phyloP scores from a whole-genome alignment of 257 asterid genomes.

The Rehmannia glutinosa region DNA sequence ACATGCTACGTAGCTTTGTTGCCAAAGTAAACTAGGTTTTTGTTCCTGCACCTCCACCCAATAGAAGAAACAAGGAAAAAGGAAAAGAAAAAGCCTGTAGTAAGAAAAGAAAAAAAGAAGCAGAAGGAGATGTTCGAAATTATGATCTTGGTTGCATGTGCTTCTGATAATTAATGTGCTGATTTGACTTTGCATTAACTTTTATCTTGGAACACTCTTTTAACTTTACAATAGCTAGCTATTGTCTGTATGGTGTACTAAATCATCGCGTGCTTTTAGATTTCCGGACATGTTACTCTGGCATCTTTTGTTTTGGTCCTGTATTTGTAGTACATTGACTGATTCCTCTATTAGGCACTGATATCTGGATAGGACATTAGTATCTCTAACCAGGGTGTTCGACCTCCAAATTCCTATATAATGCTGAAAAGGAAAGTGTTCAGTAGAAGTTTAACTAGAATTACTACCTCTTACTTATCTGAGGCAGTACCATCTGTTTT shows the following conservation, averaged over 20 bases:
- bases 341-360: background rate
- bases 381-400: background rate
- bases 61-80: background rate
- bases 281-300: background rate
- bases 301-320: background rate
- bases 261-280: background rate
- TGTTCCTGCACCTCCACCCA: no score
- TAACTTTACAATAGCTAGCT: no score
- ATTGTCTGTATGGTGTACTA: no score
- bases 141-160: background rate
- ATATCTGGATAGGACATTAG: background rate
- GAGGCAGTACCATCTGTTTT: background rate
- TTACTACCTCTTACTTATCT: no score
- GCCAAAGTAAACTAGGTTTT: no score
- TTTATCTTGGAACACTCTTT: no score
- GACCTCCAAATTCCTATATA: no score
- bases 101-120: background rate
- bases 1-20: background rate
- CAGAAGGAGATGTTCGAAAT: background rate
- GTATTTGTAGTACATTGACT: no score
- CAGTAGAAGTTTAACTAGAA: no score
- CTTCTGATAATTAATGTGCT: background rate
- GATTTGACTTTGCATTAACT: no score
- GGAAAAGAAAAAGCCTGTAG: background rate
- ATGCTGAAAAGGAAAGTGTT: no score